Conservation (phyloP, 306 rosid genomes). For the Pterocarpus santalinus region DNA sequence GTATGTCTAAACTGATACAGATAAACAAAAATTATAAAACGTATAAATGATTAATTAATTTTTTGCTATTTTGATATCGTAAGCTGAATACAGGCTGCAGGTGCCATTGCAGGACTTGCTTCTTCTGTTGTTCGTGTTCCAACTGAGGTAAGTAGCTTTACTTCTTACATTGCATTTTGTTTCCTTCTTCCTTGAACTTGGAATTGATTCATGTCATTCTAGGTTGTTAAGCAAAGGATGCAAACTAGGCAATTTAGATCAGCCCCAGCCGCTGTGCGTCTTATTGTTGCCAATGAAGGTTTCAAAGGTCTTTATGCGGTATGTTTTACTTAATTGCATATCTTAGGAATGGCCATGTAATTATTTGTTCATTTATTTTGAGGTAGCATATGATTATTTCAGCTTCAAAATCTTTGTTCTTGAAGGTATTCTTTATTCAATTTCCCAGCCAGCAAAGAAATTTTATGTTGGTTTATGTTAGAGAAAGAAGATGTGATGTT, state of each 20-base stretch:
- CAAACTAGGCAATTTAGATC: constrained; percentile 61
- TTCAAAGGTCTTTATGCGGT: constrained; percentile 83
- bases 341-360: constrained; percentile 24
- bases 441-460: constrained; percentile 11
- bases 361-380: neutral
- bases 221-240: constrained; percentile 77
- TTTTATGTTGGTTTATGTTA: constrained; percentile 20
- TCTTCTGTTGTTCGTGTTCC: constrained; percentile 87
- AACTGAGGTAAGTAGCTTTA: constrained; percentile 68
- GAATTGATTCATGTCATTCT: constrained; percentile 41
- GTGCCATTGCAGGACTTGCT: constrained; percentile 77
- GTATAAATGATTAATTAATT: constrained; percentile 10
- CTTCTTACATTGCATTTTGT: constrained; percentile 12
- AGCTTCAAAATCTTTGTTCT: constrained; percentile 26
- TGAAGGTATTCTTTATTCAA: constrained; percentile 16
- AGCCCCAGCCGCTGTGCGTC: constrained; percentile 59
- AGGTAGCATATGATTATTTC: constrained; percentile 6
- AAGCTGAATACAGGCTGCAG: constrained; percentile 77
- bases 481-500: neutral
- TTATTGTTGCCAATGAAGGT: constrained; percentile 60
- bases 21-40: neutral
- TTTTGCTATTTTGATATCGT: constrained; percentile 45
- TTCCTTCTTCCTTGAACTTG: constrained; percentile 37
- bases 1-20: constrained; percentile 6
- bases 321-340: constrained; percentile 38